Evolutionary conservation across 306 rosid species (phyloP).

Genomic region (Leucaena leucocephala): DNA sequence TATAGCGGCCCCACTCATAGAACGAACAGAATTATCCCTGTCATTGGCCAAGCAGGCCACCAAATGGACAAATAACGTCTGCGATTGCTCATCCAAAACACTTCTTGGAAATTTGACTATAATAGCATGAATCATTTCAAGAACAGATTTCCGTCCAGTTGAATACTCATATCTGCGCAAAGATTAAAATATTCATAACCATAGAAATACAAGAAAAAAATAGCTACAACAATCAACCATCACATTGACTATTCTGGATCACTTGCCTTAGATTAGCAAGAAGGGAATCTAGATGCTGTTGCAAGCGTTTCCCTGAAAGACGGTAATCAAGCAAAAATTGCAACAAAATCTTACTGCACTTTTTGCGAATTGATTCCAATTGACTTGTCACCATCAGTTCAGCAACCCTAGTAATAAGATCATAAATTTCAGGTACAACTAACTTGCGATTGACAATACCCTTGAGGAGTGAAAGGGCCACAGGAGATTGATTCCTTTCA

Average conservation of each 20-base stretch:
- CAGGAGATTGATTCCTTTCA: slow-evolving; percentile 68
- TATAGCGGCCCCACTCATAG: slow-evolving; percentile 81
- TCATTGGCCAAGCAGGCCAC: slow-evolving; percentile 89
- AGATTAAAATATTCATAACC: slow-evolving; percentile 27
- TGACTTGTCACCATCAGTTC: slow-evolving; percentile 97
- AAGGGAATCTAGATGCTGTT: slow-evolving; percentile 76
- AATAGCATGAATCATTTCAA: slow-evolving; percentile 86
- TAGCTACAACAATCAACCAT: slow-evolving; percentile 1
- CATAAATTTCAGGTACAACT: slow-evolving; percentile 85
- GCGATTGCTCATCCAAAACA: slow-evolving; percentile 78
- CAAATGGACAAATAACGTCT: slow-evolving; percentile 75
- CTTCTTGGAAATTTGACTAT: slow-evolving; percentile 69
- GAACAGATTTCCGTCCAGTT: slow-evolving; percentile 84
- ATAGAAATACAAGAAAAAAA: not conserved
- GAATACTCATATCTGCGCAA: slow-evolving; percentile 80
- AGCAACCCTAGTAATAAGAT: slow-evolving; percentile 73
- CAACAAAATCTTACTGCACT: slow-evolving; percentile 79
- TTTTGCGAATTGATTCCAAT: slow-evolving; percentile 70
- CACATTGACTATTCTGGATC: slow-evolving; percentile 1
- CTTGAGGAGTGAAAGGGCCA: slow-evolving; percentile 80
- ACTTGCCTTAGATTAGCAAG: slow-evolving; percentile 77
- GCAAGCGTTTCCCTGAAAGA: slow-evolving; percentile 77
- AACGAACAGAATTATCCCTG: slow-evolving; percentile 69
- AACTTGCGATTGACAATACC: slow-evolving; percentile 77
- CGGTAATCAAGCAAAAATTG: slow-evolving; percentile 82